phyloP scores from a whole-genome alignment of 768 basidiomycete genomes.

The Boletus insuetus region DNA sequence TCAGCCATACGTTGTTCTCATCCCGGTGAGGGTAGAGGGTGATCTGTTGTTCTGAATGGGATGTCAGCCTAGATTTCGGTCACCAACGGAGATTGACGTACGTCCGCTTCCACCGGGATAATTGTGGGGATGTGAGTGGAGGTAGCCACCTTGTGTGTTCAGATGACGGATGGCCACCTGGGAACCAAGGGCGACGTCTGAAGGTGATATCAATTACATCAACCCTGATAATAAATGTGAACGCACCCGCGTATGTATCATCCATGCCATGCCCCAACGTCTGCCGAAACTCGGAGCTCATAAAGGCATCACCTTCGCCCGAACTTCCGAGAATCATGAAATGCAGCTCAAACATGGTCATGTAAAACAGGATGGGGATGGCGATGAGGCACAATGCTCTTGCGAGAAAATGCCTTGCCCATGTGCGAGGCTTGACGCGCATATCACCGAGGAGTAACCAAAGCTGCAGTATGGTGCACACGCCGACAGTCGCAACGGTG shows the following conservation, averaged over 20 bases:
- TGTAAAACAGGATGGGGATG: conserved; percentile 86
- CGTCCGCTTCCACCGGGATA: conserved; percentile 92
- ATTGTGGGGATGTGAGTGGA: conserved; percentile 89
- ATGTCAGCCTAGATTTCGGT: not conserved
- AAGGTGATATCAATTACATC: not conserved
- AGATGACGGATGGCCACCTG: conserved; percentile 81
- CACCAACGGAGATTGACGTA: conserved; percentile 36
- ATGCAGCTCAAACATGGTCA: conserved; percentile 96
- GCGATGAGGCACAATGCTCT: conserved; percentile 87
- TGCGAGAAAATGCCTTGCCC: conserved; percentile 83
- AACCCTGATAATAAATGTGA: not conserved
- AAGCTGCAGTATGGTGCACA: conserved; percentile 79
- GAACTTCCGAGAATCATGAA: conserved; percentile 85
- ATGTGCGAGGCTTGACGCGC: conserved; percentile 70
- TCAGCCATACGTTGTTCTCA: conserved; percentile 89
- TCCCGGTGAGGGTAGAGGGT: conserved; percentile 99
- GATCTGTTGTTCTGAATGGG: conserved; percentile 84
- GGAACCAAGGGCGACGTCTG: conserved; percentile 87
- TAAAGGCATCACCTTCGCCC: conserved; percentile 98
- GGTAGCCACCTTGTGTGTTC: conserved; percentile 98
- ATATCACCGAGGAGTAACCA: conserved; percentile 90
- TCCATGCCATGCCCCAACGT: conserved; percentile 86
- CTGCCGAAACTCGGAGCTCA: conserved; percentile 99
- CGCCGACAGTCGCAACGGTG: conserved; percentile 91
- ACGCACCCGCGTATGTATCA: conserved; percentile 85